Conservation (phyloP, 345 rosid species). For the Raphanus raphanistrum region DNA sequence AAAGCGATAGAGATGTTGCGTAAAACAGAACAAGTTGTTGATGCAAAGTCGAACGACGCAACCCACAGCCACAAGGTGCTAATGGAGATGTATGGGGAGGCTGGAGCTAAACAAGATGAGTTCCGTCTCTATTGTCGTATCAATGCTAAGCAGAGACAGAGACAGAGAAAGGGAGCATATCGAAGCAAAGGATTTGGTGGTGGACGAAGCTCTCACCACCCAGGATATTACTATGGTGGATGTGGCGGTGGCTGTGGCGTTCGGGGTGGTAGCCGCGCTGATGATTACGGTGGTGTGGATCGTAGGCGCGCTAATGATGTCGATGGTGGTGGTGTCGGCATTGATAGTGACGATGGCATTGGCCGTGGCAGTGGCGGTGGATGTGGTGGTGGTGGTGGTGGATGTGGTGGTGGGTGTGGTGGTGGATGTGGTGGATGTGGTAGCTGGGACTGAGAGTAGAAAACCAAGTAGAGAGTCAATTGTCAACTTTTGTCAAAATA, state of each 20-base stretch:
- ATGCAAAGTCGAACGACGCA: not conserved
- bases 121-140: not conserved
- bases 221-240: not conserved
- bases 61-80: not conserved
- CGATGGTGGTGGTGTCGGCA: not conserved
- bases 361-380: not conserved
- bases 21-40: conserved; percentile 7
- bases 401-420: not conserved
- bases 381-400: too few species aligned
- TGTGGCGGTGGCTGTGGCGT: not conserved
- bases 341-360: not conserved
- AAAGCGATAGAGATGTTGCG: conserved; percentile 13
- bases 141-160: not conserved
- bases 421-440: not conserved
- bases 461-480: not conserved
- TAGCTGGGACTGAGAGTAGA: not conserved
- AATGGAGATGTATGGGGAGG: not conserved
- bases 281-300: not conserved
- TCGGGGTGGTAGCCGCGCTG: not conserved
- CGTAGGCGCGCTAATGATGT: not conserved
- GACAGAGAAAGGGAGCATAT: not conserved
- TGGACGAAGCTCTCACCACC: not conserved
- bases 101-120: not conserved
- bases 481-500: not conserved
- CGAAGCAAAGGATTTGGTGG: not conserved